These are phyloP conservation scores for Cucumis melo DNA, from an alignment of 306 rosid genomes.

Conservation along the genomic window DNA sequence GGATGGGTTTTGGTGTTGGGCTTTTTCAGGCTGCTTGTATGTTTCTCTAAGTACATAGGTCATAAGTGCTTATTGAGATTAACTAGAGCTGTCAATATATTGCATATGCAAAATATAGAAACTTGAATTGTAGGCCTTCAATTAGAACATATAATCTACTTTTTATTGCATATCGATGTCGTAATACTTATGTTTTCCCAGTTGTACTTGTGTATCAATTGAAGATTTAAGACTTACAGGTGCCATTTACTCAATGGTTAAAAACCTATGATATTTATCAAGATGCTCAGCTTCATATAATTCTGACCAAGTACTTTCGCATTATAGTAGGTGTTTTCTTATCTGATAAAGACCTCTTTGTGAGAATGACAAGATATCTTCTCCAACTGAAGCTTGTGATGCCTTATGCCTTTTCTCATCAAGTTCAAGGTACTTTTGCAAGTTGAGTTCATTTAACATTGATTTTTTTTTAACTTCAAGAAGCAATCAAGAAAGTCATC, in stretches of 20 bases:
- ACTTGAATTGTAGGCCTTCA: slow-evolving; percentile 56
- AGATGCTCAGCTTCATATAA: not conserved
- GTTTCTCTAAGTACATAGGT: too few relatives aligned
- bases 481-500: not conserved
- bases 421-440: not conserved
- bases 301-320: not conserved
- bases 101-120: slow-evolving; percentile 52
- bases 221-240: not conserved
- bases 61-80: too few relatives aligned
- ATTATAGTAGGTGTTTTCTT: not conserved
- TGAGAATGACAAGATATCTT: not conserved
- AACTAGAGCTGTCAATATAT: slow-evolving; percentile 63
- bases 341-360: not conserved
- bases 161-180: slow-evolving; percentile 56
- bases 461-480: not conserved
- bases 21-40: too few relatives aligned
- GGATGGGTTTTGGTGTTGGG: not conserved
- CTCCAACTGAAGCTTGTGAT: not conserved
- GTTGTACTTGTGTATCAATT: not conserved
- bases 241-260: not conserved
- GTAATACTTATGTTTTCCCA: slow-evolving; percentile 27
- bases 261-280: not conserved
- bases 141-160: slow-evolving; percentile 74
- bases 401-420: not conserved
- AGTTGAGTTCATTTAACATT: not conserved